Percentiles rank a stretch among this genome's conserved stretches.
phyloP scores from a whole-genome alignment of 2,329 filamentous ascomycete genomes.

The Grosmannia penicillata region DNA sequence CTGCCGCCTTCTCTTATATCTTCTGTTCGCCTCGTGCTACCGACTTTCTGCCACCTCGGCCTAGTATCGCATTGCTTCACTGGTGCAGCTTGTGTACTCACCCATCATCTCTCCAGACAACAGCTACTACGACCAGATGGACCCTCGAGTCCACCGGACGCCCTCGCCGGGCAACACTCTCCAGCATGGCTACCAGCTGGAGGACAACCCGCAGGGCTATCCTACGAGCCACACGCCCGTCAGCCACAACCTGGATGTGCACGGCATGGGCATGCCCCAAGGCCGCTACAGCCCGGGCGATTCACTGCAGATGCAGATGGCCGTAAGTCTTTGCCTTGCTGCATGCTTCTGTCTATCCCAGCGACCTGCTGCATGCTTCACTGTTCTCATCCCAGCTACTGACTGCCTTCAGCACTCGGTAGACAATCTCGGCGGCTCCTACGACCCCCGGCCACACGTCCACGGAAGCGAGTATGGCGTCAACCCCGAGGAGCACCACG shows the following conservation, averaged over 20 bases:
- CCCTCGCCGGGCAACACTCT: slow-evolving; percentile 65
- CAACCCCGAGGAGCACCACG: slow-evolving; percentile 73
- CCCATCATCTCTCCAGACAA: slow-evolving; percentile 27
- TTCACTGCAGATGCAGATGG: slow-evolving; percentile 67
- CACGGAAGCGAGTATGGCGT: slow-evolving; percentile 58
- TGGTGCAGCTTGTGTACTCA: not conserved
- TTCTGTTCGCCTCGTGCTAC: not conserved
- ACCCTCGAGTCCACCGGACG: slow-evolving; percentile 42
- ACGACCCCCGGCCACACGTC: slow-evolving; percentile 30
- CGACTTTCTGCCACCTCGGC: not conserved
- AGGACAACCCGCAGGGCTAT: slow-evolving; percentile 66
- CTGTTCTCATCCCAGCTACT: not conserved
- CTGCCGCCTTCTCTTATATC: not conserved
- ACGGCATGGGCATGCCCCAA: slow-evolving; percentile 1
- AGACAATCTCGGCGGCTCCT: slow-evolving; percentile 31
- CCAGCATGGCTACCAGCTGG: slow-evolving; percentile 67
- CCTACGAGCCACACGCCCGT: slow-evolving; percentile 25
- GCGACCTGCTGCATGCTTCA: not conserved
- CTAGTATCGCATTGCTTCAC: not conserved
- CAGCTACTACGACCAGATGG: slow-evolving; percentile 47
- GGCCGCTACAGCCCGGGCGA: slow-evolving; percentile 52
- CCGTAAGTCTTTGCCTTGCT: slow-evolving; percentile 38
- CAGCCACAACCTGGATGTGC: slow-evolving; percentile 49
- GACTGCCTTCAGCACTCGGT: slow-evolving; percentile 30
- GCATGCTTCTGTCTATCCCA: not conserved